Percentiles rank a stretch among this genome's conserved stretches.
Conservation (phyloP, 1,284 basidiomycete species). For the Microbotryum silenes-acaulis region DNA sequence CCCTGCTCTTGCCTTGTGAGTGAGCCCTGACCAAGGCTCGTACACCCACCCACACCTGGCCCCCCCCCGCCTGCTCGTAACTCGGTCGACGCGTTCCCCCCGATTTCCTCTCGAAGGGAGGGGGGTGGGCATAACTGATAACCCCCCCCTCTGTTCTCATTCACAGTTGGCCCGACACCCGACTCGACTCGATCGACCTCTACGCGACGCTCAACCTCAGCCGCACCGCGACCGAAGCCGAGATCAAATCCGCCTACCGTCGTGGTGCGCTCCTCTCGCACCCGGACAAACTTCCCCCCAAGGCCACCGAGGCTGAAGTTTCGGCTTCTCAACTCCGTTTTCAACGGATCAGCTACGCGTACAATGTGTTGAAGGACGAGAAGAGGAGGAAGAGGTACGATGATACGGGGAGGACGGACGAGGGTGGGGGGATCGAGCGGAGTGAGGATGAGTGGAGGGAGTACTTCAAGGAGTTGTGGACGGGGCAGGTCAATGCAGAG, state of each 20-base stretch:
- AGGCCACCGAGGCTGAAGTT: constrained; percentile 35
- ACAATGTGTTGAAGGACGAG: constrained; percentile 72
- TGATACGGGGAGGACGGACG: constrained; percentile 68
- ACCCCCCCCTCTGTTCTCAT: no score
- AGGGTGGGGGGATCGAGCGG: constrained; percentile 57
- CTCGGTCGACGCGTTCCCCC: no score
- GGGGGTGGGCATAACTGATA: no score
- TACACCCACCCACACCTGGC: no score
- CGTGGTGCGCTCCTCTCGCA: constrained; percentile 72
- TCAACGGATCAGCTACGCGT: constrained; percentile 74
- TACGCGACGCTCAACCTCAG: constrained; percentile 29
- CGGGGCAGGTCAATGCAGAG: constrained; percentile 60
- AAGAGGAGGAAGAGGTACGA: constrained; percentile 53
- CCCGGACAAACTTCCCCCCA: constrained; percentile 45
- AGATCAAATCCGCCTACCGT: constrained; percentile 54
- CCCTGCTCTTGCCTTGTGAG: no score
- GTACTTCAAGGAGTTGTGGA: constrained; percentile 82
- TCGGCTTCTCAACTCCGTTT: constrained; percentile 48
- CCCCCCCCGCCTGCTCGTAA: no score
- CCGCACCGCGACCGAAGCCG: constrained; percentile 14
- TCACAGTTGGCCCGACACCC: no score
- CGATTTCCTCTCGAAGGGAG: no score
- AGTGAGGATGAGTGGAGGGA: constrained; percentile 83
- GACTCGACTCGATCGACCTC: constrained; percentile 3
- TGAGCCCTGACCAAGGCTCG: no score